Evolutionary conservation across 768 basidiomycete genomes (phyloP).

Genomic region (Lactarius sanguifluus): DNA sequence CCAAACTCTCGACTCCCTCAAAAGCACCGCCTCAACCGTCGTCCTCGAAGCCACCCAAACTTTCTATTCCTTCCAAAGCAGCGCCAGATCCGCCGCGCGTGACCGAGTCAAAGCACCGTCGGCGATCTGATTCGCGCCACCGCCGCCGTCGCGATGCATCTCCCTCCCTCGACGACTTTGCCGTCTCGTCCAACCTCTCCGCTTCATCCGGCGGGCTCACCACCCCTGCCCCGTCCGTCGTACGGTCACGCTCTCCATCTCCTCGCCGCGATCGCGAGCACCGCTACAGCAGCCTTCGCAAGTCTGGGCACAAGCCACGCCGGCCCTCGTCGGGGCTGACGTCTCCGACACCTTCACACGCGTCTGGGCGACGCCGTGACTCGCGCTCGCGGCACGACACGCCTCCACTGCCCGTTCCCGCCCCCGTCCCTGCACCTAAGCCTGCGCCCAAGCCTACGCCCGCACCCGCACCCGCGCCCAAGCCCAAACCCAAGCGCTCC

Average conservation of each 20-base stretch:
- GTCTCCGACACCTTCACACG: conserved; percentile 23
- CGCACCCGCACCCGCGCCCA: not conserved
- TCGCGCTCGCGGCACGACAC: conserved; percentile 10
- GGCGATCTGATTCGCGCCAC: conserved; percentile 8
- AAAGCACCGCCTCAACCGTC: conserved; percentile 6
- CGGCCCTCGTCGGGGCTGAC: conserved; percentile 25
- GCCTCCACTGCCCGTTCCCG: conserved; percentile 16
- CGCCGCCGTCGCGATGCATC: conserved; percentile 11
- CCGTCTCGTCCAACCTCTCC: conserved; percentile 26
- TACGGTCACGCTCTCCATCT: conserved; percentile 18
- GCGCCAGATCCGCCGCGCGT: conserved; percentile 13
- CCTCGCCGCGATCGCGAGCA: conserved; percentile 7
- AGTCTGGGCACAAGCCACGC: conserved; percentile 18
- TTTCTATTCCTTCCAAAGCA: conserved; percentile 19
- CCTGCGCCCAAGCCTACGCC: not conserved
- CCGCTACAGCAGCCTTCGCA: conserved; percentile 12
- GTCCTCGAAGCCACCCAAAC: conserved; percentile 19
- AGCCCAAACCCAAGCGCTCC: conserved; percentile 8
- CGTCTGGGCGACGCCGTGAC: not conserved
- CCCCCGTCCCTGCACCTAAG: not conserved
- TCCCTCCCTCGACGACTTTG: conserved; percentile 23
- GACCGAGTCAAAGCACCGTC: conserved; percentile 9
- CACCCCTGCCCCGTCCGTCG: conserved; percentile 23
- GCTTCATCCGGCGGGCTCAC: conserved; percentile 26
- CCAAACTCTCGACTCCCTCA: conserved; percentile 13